Evolutionary conservation across 2,329 filamentous ascomycete genomes (phyloP).

Genomic region (Drechslera avenae): DNA sequence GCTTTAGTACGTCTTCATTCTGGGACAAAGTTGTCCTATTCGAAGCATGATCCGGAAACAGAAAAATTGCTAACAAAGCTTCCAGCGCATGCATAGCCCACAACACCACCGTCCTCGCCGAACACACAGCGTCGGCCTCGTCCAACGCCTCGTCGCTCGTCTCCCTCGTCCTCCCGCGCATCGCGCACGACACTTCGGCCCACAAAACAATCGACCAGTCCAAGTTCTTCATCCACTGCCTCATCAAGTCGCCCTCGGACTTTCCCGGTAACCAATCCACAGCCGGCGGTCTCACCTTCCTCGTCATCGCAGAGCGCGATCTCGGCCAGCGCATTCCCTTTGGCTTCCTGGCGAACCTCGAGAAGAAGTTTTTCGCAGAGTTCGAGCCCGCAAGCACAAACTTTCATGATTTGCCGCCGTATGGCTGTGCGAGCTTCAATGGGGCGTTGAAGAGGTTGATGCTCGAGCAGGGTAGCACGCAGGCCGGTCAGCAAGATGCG

Average conservation of each 20-base stretch:
- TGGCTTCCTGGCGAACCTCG: conserved; percentile 88
- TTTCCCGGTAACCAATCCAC: conserved; percentile 60
- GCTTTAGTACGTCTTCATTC: conserved; percentile 49
- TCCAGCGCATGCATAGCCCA: conserved; percentile 89
- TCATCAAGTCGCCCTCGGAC: conserved; percentile 78
- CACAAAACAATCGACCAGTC: conserved; percentile 96
- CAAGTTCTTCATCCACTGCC: conserved; percentile 92
- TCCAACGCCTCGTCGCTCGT: conserved; percentile 85
- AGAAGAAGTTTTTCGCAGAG: conserved; percentile 78
- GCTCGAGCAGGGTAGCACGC: conserved; percentile 81
- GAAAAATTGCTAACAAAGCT: conserved; percentile 18
- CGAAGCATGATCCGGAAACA: too few relatives aligned
- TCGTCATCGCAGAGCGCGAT: conserved; percentile 81
- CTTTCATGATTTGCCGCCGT: conserved; percentile 79
- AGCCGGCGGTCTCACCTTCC: conserved; percentile 84
- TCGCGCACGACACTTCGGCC: conserved; percentile 76
- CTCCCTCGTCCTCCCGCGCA: conserved; percentile 93
- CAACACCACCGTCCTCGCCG: conserved; percentile 87
- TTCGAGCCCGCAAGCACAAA: conserved; percentile 71
- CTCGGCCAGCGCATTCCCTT: conserved; percentile 90
- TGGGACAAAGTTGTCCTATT: too few relatives aligned
- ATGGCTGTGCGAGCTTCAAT: conserved; percentile 91
- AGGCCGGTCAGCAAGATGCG: conserved; percentile 73
- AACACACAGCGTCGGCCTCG: conserved; percentile 86
- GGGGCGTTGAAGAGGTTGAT: conserved; percentile 75